Base-by-base conservation (phyloP, 2,329 filamentous ascomycete species). In the Aspergillus aculeatinus region DNA sequence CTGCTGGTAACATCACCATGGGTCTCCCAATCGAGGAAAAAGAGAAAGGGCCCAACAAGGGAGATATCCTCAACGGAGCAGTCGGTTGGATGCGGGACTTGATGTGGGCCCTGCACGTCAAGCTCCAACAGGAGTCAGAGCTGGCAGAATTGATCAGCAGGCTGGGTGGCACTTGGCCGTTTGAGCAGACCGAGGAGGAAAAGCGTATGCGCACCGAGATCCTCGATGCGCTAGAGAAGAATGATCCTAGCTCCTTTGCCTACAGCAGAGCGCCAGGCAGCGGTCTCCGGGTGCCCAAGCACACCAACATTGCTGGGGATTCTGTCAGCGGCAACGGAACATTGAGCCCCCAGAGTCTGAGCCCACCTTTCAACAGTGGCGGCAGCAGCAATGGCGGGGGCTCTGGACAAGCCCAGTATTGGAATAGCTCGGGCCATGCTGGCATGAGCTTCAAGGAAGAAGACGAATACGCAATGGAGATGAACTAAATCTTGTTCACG, bases 41-140 rank as follows among this genome's bases (percentile, higher is more conserved):
- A 75, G 95, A 99, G 79, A 98, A 98, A 74, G 95, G 95, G 0
- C 95, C 95, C 5, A 98, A 98, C 82, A 99, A 99, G 80, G 95
- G 95, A 52, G 95, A 99, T 70, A 98, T 99, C 61, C 88, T 99
- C 69, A 98, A 98, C 72, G 94, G 95, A 31, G 91, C 94, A 35
- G 95, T 98, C 57, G 92, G 92, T 77, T 99, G 95, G 95, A 97
- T 92, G 62, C 87, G 94, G 64, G 95, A 99, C 78, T 83, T 99
- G 55, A 96, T 98, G 92, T 98, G 95, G 95, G 89, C 96, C 80
- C 81, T 96, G 61, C 88, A 96, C 72, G 84, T 91, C 71, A 96
- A 96, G 79, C 84, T 96, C 65, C 89, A 95, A 72, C 90, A 94
- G 73, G 91, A 96, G 76, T 89, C 96, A 64, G 90, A 96, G 72